Evolutionary conservation across 371 early-diverging fungal species (phyloP), one percentile per base, ranked within the genome.

Genomic region (Zychaea mexicana): DNA sequence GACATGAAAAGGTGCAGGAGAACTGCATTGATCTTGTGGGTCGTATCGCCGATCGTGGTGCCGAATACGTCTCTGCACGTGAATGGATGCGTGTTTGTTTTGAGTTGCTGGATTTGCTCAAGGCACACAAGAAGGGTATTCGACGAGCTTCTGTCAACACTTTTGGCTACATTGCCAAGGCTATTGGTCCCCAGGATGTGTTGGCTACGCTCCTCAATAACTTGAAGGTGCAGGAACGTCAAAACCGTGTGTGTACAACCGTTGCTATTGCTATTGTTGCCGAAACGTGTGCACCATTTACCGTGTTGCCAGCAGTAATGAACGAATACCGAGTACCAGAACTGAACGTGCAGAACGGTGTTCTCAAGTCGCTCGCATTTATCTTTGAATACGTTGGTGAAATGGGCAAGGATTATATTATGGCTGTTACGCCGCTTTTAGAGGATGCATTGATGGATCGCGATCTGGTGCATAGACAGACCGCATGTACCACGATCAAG

Each of bases 21-120:
- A 91, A 93, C 71, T 89, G 90, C 70, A 81, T 98, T 65, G 95
- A 97, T 81, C 76, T 99, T 9, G 96, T 99, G 3, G 98, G 98
- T 24, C 92, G 96, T 76, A 96, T 98, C 68, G 99, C 98, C 12
- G 98, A 97, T 76, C 92, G 98, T 69, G 99, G 95, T 61, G 95
- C 98, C n/a, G 98, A 97, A 71, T 93, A 89, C 76, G 98, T 99
- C n/a, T 89, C 91, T 65, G 94, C 98, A 3, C 89, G 96, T 68
- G 99, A 99, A 82, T 99, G 99, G 99, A 97, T 99, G 97, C 92
- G 99, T 60, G 96, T 96, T 64, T 98, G 98, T 67, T 98, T 98
- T 70, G 98, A 97, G 73, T 79, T 99, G 46, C 82, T 98, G 46
- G 99, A 98, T 73, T 85, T 96, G 77, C 83, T 99, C 52, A 95